phyloP scores from a whole-genome alignment of 1,284 basidiomycete species.

The Xanthoconium separans region DNA sequence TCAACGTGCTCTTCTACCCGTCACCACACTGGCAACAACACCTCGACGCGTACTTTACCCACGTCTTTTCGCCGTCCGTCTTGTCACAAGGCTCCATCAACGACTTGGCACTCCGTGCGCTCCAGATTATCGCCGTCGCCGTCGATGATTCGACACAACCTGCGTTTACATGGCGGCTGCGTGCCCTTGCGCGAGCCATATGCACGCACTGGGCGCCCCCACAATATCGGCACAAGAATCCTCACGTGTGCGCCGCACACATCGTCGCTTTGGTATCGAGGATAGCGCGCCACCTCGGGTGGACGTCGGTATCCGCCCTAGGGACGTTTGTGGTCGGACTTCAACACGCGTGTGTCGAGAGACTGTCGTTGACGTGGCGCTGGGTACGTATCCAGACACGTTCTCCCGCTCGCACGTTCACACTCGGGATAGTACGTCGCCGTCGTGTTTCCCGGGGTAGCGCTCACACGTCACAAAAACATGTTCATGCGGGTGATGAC shows the following conservation, averaged over 20 bases:
- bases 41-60: conserved; percentile 13
- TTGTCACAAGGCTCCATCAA: conserved; percentile 10
- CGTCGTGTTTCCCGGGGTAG: neutral
- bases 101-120: conserved; percentile 4
- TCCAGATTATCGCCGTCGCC: conserved; percentile 7
- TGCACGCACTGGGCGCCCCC: conserved; percentile 14
- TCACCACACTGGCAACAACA: conserved; percentile 12
- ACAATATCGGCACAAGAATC: conserved; percentile 11
- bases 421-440: conserved; percentile 11
- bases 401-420: conserved; percentile 4
- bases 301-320: conserved; percentile 2
- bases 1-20: neutral
- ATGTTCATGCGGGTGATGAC: conserved; percentile 17
- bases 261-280: conserved; percentile 12
- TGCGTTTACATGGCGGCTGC: neutral
- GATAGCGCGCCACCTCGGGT: conserved; percentile 6
- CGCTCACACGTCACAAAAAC: conserved; percentile 3
- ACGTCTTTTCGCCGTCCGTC: conserved; percentile 12
- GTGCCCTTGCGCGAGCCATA: conserved; percentile 10
- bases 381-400: conserved; percentile 11
- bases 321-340: conserved; percentile 14
- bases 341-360: conserved; percentile 12
- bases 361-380: conserved; percentile 15
- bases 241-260: neutral
- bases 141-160: conserved; percentile 9